Percentiles rank a stretch among this genome's conserved stretches.
Conservation (phyloP, 2,329 filamentous ascomycete genomes). For the Cladophialophora bantiana region DNA sequence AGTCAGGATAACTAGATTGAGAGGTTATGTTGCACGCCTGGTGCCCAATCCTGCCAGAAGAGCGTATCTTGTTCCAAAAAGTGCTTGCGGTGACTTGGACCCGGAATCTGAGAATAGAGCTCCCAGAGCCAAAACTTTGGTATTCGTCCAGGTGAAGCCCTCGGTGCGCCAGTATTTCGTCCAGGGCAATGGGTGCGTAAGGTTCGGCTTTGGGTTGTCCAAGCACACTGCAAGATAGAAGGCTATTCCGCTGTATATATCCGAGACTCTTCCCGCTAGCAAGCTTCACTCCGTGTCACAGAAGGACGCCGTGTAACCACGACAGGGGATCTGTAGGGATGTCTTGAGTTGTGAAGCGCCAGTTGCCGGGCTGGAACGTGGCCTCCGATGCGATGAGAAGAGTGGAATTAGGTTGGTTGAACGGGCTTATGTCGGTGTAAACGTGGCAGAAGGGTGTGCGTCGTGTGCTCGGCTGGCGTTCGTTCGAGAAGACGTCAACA, state of each 20-base stretch:
- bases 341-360: not conserved
- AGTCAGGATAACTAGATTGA: constrained; percentile 3
- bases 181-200: not conserved
- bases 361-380: not conserved
- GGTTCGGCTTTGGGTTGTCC: not conserved
- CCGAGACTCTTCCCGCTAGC: constrained; percentile 28
- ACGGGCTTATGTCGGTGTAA: constrained; percentile 12
- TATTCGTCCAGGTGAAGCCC: not conserved
- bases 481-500: constrained; percentile 27
- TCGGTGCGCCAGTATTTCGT: not conserved
- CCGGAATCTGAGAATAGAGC: not conserved
- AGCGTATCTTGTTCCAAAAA: not conserved
- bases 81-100: not conserved
- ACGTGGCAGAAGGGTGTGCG: constrained; percentile 4
- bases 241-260: constrained; percentile 21
- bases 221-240: constrained; percentile 12
- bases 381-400: not conserved
- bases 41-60: not conserved
- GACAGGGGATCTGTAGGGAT: constrained; percentile 3
- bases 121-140: too few relatives aligned
- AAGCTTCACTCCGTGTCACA: constrained; percentile 36
- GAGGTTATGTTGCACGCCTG: constrained; percentile 3
- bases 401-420: constrained; percentile 3
- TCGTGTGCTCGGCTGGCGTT: constrained; percentile 27
- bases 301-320: constrained; percentile 34